A percentile compares a stretch with the other conserved stretches of the same genome.
These are phyloP conservation scores for Trichocomaceae sp. DNA, from an alignment of 2,329 filamentous ascomycete genomes.

Conservation along the genomic window DNA sequence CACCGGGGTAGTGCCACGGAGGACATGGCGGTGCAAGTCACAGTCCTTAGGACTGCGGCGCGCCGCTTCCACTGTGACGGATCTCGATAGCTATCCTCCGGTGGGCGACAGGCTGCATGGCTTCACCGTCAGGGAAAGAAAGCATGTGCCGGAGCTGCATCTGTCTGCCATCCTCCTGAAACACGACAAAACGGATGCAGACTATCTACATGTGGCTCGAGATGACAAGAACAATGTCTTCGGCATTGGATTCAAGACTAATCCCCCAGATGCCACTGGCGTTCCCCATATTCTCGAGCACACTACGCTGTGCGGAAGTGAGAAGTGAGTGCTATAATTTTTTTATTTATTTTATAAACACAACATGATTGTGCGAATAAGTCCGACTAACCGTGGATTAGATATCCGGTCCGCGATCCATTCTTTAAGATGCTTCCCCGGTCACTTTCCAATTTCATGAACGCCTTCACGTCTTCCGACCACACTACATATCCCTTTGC, in stretches of 20 bases:
- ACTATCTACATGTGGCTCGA: slow-evolving; percentile 89
- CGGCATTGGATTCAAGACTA: slow-evolving; percentile 98
- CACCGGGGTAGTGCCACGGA: slow-evolving; percentile 20
- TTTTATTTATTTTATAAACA: neutral
- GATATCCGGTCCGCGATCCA: slow-evolving; percentile 93
- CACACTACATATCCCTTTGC: slow-evolving; percentile 98
- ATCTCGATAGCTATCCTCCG: slow-evolving; percentile 67
- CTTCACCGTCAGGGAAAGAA: slow-evolving; percentile 81
- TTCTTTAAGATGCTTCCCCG: slow-evolving; percentile 99
- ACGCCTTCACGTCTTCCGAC: slow-evolving; percentile 92
- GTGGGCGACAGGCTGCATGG: slow-evolving; percentile 83
- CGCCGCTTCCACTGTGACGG: slow-evolving; percentile 58
- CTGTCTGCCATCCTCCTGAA: slow-evolving; percentile 83
- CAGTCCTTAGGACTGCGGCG: slow-evolving; percentile 17
- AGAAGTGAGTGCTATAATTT: slow-evolving; percentile 58
- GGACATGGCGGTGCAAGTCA: slow-evolving; percentile 17
- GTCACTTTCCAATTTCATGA: slow-evolving; percentile 99
- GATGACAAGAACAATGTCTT: slow-evolving; percentile 99
- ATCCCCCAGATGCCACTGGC: slow-evolving; percentile 91
- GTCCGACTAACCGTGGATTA: slow-evolving; percentile 29
- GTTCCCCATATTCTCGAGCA: slow-evolving; percentile 97
- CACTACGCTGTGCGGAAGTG: slow-evolving; percentile 89
- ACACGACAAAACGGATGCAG: slow-evolving; percentile 91
- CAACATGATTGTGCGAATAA: neutral
- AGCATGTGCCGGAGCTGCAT: slow-evolving; percentile 90